Percentiles rank a stretch among this genome's conserved stretches.
These are phyloP conservation scores for Discostella stelligera DNA, from an alignment of 352 stramenopile species.

Conservation along the genomic window DNA sequence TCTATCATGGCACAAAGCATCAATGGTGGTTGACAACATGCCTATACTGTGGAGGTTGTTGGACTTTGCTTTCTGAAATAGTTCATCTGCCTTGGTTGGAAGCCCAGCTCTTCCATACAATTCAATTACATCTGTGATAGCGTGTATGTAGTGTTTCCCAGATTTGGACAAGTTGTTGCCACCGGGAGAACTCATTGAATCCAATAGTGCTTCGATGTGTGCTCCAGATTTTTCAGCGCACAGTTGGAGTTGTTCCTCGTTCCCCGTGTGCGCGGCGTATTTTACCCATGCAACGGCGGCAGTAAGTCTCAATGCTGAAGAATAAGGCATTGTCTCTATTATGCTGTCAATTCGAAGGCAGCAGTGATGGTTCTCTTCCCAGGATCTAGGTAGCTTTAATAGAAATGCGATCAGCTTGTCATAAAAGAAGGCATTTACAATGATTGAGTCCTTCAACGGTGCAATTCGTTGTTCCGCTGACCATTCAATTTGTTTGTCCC, in stretches of 20 bases:
- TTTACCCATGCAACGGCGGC: slow-evolving; percentile 27
- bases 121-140: slow-evolving; percentile 35
- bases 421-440: slow-evolving; percentile 40
- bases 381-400: slow-evolving; percentile 21
- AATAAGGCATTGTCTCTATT: slow-evolving; percentile 18
- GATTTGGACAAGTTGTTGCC: background rate
- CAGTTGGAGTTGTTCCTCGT: slow-evolving; percentile 12
- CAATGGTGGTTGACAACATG: slow-evolving; percentile 25
- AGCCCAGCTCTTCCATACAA: slow-evolving; percentile 31
- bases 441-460: slow-evolving; percentile 3
- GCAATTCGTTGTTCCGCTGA: slow-evolving; percentile 22
- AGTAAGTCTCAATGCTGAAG: slow-evolving; percentile 15
- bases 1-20: slow-evolving; percentile 28
- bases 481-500: slow-evolving; percentile 47
- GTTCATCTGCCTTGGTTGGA: slow-evolving; percentile 33
- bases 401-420: slow-evolving; percentile 37
- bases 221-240: slow-evolving; percentile 30
- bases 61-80: slow-evolving; percentile 34
- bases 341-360: slow-evolving; percentile 43
- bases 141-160: slow-evolving; percentile 9
- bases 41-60: slow-evolving; percentile 27
- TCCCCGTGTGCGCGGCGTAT: slow-evolving; percentile 15
- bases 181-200: slow-evolving; percentile 8
- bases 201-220: slow-evolving; percentile 31
- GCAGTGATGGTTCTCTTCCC: slow-evolving; percentile 35